These are phyloP conservation scores for Hypoxylon sp. DNA, from an alignment of 2,329 filamentous ascomycete genomes.

Conservation along the genomic window DNA sequence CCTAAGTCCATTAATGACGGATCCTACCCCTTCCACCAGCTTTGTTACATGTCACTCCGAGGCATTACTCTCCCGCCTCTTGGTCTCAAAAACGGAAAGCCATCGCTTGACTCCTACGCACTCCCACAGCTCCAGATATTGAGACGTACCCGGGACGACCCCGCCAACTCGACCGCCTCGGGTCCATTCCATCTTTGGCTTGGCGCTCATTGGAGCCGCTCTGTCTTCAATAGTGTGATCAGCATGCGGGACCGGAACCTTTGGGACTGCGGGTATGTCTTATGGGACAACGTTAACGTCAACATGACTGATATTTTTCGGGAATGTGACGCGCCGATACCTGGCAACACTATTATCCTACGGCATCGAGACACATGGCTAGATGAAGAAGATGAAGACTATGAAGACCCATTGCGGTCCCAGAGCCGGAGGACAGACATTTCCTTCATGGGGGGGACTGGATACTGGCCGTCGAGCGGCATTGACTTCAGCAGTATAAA, in stretches of 20 bases:
- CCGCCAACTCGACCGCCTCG: not conserved
- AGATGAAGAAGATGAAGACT: too few relatives aligned
- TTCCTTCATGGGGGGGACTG: not conserved
- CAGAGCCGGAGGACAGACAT: not conserved
- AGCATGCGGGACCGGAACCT: not conserved
- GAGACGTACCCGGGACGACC: not conserved
- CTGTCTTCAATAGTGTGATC: not conserved
- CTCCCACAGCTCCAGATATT: not conserved
- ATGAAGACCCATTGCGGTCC: not conserved
- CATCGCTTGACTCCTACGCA: not conserved
- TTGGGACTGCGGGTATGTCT: constrained; percentile 4
- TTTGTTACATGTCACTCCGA: not conserved
- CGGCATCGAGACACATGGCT: not conserved
- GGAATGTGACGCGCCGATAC: not conserved
- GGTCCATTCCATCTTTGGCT: not conserved
- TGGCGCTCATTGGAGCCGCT: not conserved
- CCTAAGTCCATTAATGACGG: too few relatives aligned
- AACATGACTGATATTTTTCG: not conserved
- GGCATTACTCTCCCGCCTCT: not conserved
- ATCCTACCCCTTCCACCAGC: not conserved
- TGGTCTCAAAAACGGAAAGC: not conserved
- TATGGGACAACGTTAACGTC: constrained; percentile 7
- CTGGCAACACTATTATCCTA: not conserved
- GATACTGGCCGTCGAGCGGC: not conserved
- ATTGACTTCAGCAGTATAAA: not conserved